Evolutionary conservation across 2,329 filamentous ascomycete species (phyloP).

Genomic region (Scorias spongiosa): DNA sequence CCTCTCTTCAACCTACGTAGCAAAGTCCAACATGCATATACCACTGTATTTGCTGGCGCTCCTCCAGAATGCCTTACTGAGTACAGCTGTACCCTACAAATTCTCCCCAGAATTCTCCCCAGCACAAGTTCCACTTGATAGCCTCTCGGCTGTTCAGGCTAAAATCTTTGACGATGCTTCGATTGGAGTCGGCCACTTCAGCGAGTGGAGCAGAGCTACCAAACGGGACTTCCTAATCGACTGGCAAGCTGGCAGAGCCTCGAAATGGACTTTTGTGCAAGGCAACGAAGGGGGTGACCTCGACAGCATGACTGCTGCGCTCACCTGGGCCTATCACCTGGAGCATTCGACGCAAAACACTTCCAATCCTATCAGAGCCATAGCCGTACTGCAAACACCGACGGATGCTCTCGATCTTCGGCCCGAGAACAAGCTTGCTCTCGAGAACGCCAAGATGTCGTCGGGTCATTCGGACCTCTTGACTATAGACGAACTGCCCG

Average conservation of each 20-base stretch:
- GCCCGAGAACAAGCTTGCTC: constrained; percentile 32
- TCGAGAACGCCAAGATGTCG: constrained; percentile 32
- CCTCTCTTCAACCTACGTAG: too few relatives aligned
- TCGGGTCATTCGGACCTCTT: constrained; percentile 31
- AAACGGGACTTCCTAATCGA: constrained; percentile 33
- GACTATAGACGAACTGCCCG: constrained; percentile 33
- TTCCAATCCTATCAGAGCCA: constrained; percentile 28
- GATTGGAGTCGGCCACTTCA: constrained; percentile 32
- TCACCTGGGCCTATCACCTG: constrained; percentile 35
- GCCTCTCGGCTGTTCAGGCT: neutral
- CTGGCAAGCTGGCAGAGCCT: constrained; percentile 28
- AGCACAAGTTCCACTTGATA: neutral
- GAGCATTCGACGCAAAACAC: constrained; percentile 29
- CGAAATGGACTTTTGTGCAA: constrained; percentile 31
- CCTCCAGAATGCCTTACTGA: too few relatives aligned
- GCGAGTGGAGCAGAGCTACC: constrained; percentile 32
- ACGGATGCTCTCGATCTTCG: constrained; percentile 32
- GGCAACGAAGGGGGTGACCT: constrained; percentile 33
- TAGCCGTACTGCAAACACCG: constrained; percentile 32
- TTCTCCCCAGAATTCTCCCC: neutral
- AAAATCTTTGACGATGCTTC: neutral
- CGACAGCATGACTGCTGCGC: constrained; percentile 29
- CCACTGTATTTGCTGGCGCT: too few relatives aligned
- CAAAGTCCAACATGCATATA: too few relatives aligned
- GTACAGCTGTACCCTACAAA: neutral